These are phyloP conservation scores for Umbelopsis ramanniana DNA, from an alignment of 192 early-diverging fungal genomes.

Conservation along the genomic window DNA sequence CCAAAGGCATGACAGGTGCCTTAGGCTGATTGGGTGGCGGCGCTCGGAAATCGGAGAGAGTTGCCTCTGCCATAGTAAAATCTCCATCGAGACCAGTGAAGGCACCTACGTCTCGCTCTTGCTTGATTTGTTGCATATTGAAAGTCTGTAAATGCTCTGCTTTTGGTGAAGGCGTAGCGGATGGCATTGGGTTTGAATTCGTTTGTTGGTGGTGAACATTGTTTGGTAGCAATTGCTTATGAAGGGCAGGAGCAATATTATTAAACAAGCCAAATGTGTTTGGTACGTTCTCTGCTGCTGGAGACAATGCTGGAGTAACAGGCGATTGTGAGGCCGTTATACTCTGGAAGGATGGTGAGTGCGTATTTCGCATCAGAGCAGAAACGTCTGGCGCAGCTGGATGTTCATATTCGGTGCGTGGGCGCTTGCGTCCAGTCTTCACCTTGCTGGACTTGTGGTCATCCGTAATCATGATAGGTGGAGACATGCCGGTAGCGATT, in stretches of 20 bases:
- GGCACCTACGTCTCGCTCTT: background rate
- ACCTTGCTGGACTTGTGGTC: slow-evolving; percentile 91
- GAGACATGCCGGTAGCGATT: slow-evolving; percentile 86
- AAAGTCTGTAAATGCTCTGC: background rate
- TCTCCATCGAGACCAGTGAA: background rate
- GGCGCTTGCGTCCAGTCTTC: slow-evolving; percentile 42
- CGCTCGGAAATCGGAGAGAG: background rate
- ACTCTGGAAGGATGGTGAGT: background rate
- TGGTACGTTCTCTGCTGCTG: background rate
- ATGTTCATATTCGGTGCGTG: slow-evolving; percentile 43
- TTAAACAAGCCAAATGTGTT: slow-evolving; percentile 8
- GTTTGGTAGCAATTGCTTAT: background rate
- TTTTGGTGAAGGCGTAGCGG: background rate
- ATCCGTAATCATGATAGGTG: slow-evolving; percentile 97
- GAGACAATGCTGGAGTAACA: slow-evolving; percentile 8
- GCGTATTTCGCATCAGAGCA: slow-evolving; percentile 5
- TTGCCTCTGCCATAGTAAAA: background rate
- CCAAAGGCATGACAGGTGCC: background rate
- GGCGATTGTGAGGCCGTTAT: background rate
- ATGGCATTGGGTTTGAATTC: background rate
- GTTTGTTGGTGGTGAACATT: background rate
- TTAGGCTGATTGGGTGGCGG: background rate
- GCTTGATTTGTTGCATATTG: slow-evolving; percentile 6
- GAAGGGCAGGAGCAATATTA: slow-evolving; percentile 16
- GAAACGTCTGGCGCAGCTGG: background rate